Evolutionary conservation across 2,329 filamentous ascomycete species (phyloP).

Genomic region (Cercospora sesami): DNA sequence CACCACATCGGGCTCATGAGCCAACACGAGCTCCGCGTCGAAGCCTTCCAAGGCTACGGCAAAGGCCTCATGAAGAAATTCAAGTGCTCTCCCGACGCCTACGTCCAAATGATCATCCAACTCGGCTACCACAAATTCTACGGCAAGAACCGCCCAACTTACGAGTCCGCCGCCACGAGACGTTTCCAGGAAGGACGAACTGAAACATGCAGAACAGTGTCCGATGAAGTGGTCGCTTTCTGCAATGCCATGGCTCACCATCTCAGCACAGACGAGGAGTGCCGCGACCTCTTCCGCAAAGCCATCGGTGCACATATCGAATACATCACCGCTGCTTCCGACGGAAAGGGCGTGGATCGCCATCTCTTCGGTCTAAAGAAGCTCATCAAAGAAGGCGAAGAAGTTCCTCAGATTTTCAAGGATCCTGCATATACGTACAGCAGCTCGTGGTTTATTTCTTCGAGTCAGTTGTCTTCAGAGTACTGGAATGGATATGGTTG

Average conservation of each 20-base stretch:
- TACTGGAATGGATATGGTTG: conserved; percentile 99
- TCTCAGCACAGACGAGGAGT: conserved; percentile 61
- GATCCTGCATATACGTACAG: conserved; percentile 86
- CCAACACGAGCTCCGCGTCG: conserved; percentile 86
- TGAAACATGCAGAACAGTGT: conserved; percentile 90
- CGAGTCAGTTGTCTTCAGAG: conserved; percentile 87
- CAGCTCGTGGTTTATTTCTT: conserved; percentile 83
- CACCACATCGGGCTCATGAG: conserved; percentile 82
- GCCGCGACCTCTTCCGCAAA: conserved; percentile 74
- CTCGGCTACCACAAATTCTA: conserved; percentile 99
- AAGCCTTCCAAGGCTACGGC: conserved; percentile 95
- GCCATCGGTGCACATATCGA: conserved; percentile 80
- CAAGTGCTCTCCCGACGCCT: conserved; percentile 95
- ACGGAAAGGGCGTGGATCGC: conserved; percentile 91
- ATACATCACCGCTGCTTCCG: conserved; percentile 85
- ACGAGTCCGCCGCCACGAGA: conserved; percentile 92
- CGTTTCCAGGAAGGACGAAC: conserved; percentile 96
- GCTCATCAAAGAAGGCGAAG: conserved; percentile 75
- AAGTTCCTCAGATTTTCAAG: conserved; percentile 77
- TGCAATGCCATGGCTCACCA: conserved; percentile 82
- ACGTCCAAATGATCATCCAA: conserved; percentile 98
- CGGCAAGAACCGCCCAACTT: conserved; percentile 94
- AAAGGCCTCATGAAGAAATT: conserved; percentile 99
- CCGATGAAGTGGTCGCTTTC: conserved; percentile 87
- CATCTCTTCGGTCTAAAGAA: conserved; percentile 98